A percentile compares a stretch with the other conserved stretches of the same genome.
Conservation (phyloP, 805 yeast genomes). For the Wickerhamomyces sydowiorum region DNA sequence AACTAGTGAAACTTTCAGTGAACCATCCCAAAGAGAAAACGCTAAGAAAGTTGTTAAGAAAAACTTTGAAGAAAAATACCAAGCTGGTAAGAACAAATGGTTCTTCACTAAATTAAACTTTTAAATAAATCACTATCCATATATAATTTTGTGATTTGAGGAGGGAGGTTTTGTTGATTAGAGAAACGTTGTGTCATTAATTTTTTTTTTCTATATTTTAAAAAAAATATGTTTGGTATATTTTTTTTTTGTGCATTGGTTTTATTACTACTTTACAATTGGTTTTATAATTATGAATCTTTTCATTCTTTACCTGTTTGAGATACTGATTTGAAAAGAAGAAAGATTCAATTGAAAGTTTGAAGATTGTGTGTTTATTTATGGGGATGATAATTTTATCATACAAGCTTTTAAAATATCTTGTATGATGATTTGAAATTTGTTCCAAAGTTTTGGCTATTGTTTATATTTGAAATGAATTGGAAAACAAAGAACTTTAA, state of each 20-base stretch:
- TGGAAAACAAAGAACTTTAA: too few relatives aligned
- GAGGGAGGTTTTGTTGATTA: too few relatives aligned
- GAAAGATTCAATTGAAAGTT: too few relatives aligned
- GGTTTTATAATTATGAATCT: too few relatives aligned
- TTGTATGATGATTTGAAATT: too few relatives aligned
- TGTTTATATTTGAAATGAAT: too few relatives aligned
- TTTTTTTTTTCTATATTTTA: neutral
- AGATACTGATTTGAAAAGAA: neutral
- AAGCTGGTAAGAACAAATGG: slow-evolving; percentile 99
- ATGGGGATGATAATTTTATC: too few relatives aligned
- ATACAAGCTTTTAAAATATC: too few relatives aligned
- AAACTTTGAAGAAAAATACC: slow-evolving; percentile 99
- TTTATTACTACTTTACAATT: neutral
- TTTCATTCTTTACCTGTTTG: too few relatives aligned
- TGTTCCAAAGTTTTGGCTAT: too few relatives aligned
- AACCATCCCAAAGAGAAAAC: slow-evolving; percentile 97
- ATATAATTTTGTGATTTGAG: too few relatives aligned
- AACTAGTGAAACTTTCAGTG: slow-evolving; percentile 87
- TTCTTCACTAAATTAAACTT: slow-evolving; percentile 96
- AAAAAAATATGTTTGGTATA: neutral
- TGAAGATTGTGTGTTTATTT: too few relatives aligned
- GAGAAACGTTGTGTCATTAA: neutral
- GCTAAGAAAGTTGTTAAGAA: slow-evolving; percentile 98
- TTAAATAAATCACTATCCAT: slow-evolving; percentile 37
- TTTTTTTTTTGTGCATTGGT: neutral